Conservation (phyloP, 768 basidiomycete species). For the Sporobolomyces phaffii region DNA sequence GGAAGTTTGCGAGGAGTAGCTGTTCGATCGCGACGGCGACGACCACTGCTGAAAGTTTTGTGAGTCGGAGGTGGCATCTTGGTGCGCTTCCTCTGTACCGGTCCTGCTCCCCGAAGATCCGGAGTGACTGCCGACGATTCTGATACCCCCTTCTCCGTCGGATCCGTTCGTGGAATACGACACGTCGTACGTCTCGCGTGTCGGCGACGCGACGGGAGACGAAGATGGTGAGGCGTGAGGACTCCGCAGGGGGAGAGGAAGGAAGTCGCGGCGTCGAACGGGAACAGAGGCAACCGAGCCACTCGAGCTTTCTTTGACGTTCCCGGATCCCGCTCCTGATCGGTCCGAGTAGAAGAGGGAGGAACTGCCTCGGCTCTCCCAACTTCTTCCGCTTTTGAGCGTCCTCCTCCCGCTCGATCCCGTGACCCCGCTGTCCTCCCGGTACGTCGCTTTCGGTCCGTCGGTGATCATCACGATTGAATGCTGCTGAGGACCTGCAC, state of each 20-base stretch:
- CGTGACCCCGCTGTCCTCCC: constrained; percentile 17
- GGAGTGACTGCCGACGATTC: constrained; percentile 21
- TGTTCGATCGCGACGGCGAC: constrained; percentile 20
- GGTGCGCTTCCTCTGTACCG: background rate
- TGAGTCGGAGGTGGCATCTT: constrained; percentile 10
- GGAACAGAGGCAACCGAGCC: constrained; percentile 28
- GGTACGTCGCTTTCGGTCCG: constrained; percentile 19
- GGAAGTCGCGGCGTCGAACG: constrained; percentile 37
- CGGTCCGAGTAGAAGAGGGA: constrained; percentile 41
- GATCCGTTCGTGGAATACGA: background rate
- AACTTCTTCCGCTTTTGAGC: constrained; percentile 20
- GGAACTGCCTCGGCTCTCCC: constrained; percentile 34
- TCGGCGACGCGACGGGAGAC: constrained; percentile 12
- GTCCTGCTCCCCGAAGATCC: constrained; percentile 4
- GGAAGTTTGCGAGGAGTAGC: constrained; percentile 17
- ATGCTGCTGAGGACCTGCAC: constrained; percentile 7
- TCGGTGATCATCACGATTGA: constrained; percentile 35
- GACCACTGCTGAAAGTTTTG: constrained; percentile 25
- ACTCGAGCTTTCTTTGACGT: constrained; percentile 3
- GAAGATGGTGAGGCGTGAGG: background rate
- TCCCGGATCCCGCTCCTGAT: constrained; percentile 7
- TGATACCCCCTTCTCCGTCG: constrained; percentile 11
- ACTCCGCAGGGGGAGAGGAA: constrained; percentile 27
- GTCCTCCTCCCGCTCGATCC: constrained; percentile 5
- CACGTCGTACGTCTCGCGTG: constrained; percentile 20